phyloP scores from a whole-genome alignment of 2,329 filamentous ascomycete genomes.

The Aspergillus sp. region DNA sequence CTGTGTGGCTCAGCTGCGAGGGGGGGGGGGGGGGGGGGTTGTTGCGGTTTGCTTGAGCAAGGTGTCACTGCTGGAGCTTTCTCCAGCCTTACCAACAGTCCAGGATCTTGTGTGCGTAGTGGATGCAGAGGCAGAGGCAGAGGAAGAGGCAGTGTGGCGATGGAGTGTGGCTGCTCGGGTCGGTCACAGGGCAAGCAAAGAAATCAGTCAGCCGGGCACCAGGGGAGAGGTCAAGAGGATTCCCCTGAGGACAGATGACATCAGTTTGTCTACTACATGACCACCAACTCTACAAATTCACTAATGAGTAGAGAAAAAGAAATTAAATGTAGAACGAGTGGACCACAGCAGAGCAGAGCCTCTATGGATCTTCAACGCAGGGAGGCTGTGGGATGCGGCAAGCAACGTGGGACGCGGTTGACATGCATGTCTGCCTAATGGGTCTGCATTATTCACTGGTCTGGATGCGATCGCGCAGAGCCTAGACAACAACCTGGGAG shows the following conservation, averaged over 20 bases:
- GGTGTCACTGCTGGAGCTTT: no score
- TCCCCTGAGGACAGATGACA: neutral
- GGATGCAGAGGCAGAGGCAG: no score
- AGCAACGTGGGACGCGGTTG: neutral
- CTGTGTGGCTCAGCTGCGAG: no score
- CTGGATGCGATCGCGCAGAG: neutral
- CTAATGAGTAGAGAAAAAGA: no score
- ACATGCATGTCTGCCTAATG: conserved; percentile 1
- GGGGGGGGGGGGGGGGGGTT: no score
- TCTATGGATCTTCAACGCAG: neutral
- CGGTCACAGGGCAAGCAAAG: neutral
- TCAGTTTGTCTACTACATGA: neutral
- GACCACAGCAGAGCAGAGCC: neutral
- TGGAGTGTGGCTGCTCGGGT: neutral
- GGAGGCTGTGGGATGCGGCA: neutral
- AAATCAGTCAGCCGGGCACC: neutral
- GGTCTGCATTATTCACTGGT: neutral
- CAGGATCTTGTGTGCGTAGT: neutral
- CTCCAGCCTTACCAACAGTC: neutral
- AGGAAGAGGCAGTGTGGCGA: neutral
- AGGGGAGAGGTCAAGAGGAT: neutral
- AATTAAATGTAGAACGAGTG: no score
- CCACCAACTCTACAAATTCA: no score
- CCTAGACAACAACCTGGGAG: no score
- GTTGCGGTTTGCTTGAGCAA: no score